phyloP scores from a whole-genome alignment of 83 land plant genomes.

The Diphasiastrum complanatum region DNA sequence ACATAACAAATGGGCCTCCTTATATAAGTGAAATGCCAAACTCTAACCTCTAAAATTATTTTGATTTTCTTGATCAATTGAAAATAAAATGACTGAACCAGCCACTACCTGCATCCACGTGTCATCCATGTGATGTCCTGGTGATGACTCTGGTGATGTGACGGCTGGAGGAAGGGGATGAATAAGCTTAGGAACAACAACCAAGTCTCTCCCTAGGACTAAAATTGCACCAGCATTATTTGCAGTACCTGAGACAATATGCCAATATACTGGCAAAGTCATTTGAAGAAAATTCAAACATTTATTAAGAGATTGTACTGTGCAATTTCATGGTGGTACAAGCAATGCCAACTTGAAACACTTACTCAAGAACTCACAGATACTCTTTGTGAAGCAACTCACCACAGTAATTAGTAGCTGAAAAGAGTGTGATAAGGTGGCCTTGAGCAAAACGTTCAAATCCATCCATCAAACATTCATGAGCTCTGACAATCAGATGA shows the following conservation, averaged over 20 bases:
- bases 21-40: too few species aligned
- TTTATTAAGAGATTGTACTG: too few species aligned
- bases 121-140: slow-evolving; percentile 26
- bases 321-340: too few species aligned
- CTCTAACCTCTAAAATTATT: too few species aligned
- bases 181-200: slow-evolving; percentile 39
- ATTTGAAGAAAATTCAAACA: not conserved
- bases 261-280: not conserved
- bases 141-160: slow-evolving; percentile 26
- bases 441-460: slow-evolving; percentile 42
- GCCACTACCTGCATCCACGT: slow-evolving; percentile 46
- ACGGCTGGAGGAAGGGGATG: slow-evolving; percentile 38
- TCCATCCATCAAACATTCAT: slow-evolving; percentile 40
- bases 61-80: too few species aligned
- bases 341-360: too few species aligned
- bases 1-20: too few species aligned
- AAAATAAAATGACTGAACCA: too few species aligned
- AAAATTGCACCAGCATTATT: slow-evolving; percentile 41
- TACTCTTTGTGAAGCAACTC: slow-evolving; percentile 4
- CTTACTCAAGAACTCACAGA: too few species aligned
- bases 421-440: slow-evolving; percentile 33
- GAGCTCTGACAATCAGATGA: slow-evolving; percentile 37
- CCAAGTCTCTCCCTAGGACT: slow-evolving; percentile 35
- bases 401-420: slow-evolving; percentile 41
- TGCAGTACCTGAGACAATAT: slow-evolving; percentile 25